Percentiles rank a stretch among this genome's conserved stretches.
Evolutionary conservation across 139 green algal species (phyloP).

Genomic region (Yamagishiella unicocca): DNA sequence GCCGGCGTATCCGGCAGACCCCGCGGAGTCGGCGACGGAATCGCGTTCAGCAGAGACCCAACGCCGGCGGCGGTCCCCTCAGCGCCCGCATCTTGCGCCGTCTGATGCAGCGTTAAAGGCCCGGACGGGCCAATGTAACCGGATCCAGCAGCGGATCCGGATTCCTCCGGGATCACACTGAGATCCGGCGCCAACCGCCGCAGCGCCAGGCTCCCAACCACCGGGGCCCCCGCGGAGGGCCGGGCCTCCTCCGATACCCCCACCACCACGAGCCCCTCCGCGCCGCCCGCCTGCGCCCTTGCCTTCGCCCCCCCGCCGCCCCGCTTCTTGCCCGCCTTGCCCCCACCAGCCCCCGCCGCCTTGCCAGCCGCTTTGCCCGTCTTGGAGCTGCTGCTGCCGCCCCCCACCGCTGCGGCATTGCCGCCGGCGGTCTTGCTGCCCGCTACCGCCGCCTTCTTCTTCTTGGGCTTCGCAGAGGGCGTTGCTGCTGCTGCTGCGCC

Average conservation of each 20-base stretch:
- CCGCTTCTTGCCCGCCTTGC: constrained; percentile 3
- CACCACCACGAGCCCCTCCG: background rate
- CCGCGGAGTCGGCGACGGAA: background rate
- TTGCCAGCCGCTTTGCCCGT: background rate
- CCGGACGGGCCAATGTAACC: no score
- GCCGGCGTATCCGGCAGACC: background rate
- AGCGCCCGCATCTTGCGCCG: no score
- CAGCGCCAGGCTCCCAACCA: background rate
- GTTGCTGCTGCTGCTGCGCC: no score
- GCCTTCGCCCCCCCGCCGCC: background rate
- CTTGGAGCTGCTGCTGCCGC: background rate
- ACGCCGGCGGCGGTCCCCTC: no score
- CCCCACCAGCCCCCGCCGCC: background rate
- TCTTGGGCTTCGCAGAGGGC: no score
- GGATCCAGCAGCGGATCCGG: background rate
- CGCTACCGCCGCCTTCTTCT: no score
- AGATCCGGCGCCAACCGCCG: background rate
- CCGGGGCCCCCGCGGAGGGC: background rate
- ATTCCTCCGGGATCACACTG: constrained; percentile 25
- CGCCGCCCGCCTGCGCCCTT: background rate
- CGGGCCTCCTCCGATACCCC: background rate
- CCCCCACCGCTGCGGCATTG: background rate
- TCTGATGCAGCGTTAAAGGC: no score
- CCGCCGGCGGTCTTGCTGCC: no score
- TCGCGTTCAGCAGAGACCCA: background rate